phyloP scores from a whole-genome alignment of 176 grass and related monocot species.

The Aegilops sharonensis region DNA sequence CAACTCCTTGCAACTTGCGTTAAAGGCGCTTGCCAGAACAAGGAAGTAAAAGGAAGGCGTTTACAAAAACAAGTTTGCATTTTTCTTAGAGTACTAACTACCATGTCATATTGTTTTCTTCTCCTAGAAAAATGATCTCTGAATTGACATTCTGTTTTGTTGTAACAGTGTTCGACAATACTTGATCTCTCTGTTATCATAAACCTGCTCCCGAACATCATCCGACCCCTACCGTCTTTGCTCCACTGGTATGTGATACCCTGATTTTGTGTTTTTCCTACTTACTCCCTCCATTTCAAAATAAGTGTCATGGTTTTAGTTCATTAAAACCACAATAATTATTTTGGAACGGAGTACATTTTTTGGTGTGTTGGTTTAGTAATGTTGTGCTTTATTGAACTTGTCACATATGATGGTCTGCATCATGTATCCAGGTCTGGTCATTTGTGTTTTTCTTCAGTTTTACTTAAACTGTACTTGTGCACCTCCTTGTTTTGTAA shows the following conservation, averaged over 20 bases:
- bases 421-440: background rate
- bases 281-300: background rate
- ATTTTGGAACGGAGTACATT: too few relatives aligned
- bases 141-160: background rate
- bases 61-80: background rate
- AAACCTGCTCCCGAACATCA: conserved; percentile 58
- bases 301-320: too few relatives aligned
- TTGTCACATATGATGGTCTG: background rate
- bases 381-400: conserved; percentile 2
- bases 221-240: conserved; percentile 43
- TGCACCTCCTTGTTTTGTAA: background rate
- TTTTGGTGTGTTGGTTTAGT: background rate
- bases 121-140: background rate
- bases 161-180: conserved; percentile 61
- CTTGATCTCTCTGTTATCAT: conserved; percentile 83
- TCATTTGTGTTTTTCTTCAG: background rate
- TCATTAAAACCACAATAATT: too few relatives aligned
- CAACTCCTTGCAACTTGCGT: background rate
- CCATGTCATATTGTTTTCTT: background rate
- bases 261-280: conserved; percentile 1
- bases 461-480: background rate
- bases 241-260: conserved; percentile 41
- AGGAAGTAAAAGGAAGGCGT: background rate
- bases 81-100: background rate
- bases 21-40: background rate